Percentiles rank a stretch among this genome's conserved stretches.
Evolutionary conservation across 1,284 basidiomycete species (phyloP).

Genomic region (Boletellus deceptivus): DNA sequence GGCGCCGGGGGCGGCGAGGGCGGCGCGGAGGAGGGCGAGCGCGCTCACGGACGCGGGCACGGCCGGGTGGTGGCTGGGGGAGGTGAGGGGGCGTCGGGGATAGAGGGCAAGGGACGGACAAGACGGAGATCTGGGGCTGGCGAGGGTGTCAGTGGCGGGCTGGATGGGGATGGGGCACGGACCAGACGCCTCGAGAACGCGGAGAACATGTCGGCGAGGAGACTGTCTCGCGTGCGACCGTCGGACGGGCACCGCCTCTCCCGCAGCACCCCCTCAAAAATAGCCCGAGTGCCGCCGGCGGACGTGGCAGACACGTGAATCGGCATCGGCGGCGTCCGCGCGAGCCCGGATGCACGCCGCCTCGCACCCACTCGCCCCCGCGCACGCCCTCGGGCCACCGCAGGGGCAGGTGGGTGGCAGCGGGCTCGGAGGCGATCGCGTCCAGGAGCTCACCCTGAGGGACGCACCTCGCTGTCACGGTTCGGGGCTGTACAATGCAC

Average conservation of each 20-base stretch:
- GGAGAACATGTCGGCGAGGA: constrained; percentile 26
- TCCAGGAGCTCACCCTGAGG: no score
- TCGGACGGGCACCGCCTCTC: background rate
- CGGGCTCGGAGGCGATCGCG: no score
- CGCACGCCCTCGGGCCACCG: no score
- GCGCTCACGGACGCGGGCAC: constrained; percentile 64
- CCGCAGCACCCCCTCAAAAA: no score
- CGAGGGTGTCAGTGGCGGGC: background rate
- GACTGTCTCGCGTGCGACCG: no score
- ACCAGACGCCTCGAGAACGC: constrained; percentile 34
- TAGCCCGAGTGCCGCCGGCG: no score
- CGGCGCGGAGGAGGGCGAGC: constrained; percentile 53
- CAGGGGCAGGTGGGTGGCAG: no score
- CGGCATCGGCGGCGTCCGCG: no score
- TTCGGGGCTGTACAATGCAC: background rate
- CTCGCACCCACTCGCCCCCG: no score
- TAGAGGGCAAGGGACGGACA: constrained; percentile 40
- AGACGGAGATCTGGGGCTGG: constrained; percentile 65
- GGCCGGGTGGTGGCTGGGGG: constrained; percentile 55
- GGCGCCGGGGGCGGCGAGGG: constrained; percentile 53
- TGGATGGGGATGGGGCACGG: constrained; percentile 7
- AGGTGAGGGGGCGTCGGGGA: constrained; percentile 8
- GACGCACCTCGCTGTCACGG: no score
- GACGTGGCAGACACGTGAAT: no score
- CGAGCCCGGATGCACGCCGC: no score